Conservation (phyloP, 306 rosid species). For the Castanea mollissima region DNA sequence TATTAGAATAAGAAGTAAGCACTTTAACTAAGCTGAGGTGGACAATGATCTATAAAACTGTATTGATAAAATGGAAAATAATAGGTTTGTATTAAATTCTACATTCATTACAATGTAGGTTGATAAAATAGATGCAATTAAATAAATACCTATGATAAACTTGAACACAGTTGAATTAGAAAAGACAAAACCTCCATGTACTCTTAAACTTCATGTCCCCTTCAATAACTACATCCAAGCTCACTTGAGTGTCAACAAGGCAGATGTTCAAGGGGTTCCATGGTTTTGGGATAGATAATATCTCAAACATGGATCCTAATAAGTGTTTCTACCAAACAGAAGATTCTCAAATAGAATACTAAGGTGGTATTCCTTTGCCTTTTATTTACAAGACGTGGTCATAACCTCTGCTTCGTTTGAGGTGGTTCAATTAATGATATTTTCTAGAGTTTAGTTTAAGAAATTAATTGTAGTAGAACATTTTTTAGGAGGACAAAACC, state of each 20-base stretch:
- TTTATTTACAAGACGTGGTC: neutral
- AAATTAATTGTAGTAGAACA: neutral
- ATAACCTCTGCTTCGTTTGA: neutral
- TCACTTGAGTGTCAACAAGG: constrained; percentile 1
- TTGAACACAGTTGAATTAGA: too few species aligned
- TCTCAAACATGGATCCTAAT: neutral
- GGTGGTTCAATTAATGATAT: neutral
- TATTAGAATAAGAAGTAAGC: constrained; percentile 3
- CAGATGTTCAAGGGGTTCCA: neutral
- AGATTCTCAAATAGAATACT: neutral
- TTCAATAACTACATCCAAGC: neutral
- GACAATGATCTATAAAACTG: neutral
- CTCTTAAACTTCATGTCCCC: neutral
- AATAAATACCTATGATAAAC: too few species aligned
- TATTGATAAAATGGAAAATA: neutral
- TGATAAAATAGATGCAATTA: too few species aligned
- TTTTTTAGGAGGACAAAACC: too few species aligned
- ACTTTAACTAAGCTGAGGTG: neutral
- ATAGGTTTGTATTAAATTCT: neutral
- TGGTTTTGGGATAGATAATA: neutral
- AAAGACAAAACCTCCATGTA: too few species aligned
- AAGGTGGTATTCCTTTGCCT: neutral
- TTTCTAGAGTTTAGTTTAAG: neutral
- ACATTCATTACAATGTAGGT: neutral
- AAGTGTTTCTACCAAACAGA: neutral